Conservation (phyloP, 2,329 filamentous ascomycete species). For the Blastomyces percursus region DNA sequence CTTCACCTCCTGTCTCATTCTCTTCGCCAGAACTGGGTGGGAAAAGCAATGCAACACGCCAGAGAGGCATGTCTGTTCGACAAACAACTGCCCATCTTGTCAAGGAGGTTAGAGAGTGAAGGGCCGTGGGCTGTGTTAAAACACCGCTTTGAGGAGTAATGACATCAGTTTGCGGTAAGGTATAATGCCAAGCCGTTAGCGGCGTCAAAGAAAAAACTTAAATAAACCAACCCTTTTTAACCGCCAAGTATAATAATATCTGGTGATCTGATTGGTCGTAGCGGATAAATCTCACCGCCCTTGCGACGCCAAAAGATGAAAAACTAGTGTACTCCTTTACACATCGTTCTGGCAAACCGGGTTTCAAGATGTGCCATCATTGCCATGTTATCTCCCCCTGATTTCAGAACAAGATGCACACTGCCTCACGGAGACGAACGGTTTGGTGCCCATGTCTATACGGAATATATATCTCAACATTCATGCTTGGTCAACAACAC, state of each 20-base stretch:
- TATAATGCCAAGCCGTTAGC: not conserved
- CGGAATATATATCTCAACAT: not conserved
- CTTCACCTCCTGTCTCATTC: not conserved
- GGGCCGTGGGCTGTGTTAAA: not conserved
- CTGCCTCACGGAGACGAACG: not conserved
- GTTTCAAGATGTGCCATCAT: not conserved
- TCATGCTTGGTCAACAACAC: not conserved
- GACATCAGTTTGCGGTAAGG: too few species aligned
- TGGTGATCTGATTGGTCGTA: not conserved
- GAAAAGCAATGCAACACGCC: not conserved
- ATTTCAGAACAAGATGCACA: not conserved
- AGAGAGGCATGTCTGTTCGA: not conserved
- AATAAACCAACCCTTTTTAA: not conserved
- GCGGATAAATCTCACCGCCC: not conserved
- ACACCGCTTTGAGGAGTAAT: not conserved
- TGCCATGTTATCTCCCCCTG: not conserved
- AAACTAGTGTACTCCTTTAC: not conserved
- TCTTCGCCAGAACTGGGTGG: not conserved
- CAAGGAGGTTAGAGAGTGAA: not conserved
- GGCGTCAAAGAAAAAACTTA: not conserved
- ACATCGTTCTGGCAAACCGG: not conserved
- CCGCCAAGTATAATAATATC: not conserved
- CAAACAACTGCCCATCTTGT: not conserved
- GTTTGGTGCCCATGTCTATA: not conserved
- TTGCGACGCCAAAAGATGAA: not conserved